phyloP scores from a whole-genome alignment of 352 stramenopile species.

The Globisporangium spinosum region DNA sequence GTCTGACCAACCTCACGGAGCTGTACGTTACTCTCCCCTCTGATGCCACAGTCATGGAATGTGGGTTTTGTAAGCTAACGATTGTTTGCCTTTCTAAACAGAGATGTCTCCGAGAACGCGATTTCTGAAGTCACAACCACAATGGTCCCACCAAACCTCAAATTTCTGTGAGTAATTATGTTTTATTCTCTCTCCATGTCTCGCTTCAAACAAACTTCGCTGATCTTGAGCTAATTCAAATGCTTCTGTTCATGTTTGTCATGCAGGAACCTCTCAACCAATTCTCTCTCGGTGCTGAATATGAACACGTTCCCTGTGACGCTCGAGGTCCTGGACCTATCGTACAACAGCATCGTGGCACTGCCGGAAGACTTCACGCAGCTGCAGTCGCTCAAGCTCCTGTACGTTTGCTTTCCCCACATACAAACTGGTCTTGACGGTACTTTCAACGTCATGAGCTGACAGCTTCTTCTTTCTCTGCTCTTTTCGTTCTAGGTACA shows the following conservation, averaged over 20 bases:
- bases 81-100: constrained; percentile 3
- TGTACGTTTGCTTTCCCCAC: constrained; percentile 8
- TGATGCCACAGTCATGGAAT: background rate
- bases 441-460: background rate
- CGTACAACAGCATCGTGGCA: constrained; percentile 10
- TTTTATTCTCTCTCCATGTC: too few species aligned
- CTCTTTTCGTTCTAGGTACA: background rate
- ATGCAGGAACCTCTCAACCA: constrained; percentile 20
- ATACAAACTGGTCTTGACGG: background rate
- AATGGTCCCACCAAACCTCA: constrained; percentile 23
- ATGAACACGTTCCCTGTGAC: constrained; percentile 3
- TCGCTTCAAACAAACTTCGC: too few species aligned
- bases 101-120: constrained; percentile 17
- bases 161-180: constrained; percentile 2
- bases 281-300: constrained; percentile 15
- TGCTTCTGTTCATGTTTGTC: background rate
- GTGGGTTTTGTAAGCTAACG: background rate
- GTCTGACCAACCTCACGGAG: constrained; percentile 22
- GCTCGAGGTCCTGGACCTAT: constrained; percentile 18
- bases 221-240: background rate
- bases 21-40: constrained; percentile 15
- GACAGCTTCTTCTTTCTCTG: background rate
- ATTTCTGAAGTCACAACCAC: constrained; percentile 12
- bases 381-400: constrained; percentile 15
- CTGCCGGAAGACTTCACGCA: constrained; percentile 15